A percentile compares a stretch with the other conserved stretches of the same genome.
Evolutionary conservation across 192 early-diverging fungal species (phyloP).

Genomic region (Rhizoclosmatium globosum): DNA sequence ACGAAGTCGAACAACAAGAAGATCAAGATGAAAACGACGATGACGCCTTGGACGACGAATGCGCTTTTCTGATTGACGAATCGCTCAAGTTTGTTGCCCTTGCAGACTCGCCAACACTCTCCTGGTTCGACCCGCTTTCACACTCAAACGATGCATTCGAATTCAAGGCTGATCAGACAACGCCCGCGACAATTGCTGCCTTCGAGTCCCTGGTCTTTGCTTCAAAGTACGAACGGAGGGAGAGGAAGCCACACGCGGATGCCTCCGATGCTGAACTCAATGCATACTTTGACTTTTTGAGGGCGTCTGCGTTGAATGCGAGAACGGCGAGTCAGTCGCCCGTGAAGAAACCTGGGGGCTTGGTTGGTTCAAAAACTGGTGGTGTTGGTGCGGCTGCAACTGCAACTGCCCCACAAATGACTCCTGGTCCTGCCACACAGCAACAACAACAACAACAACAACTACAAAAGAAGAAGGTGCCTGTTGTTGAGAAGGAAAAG

Average conservation of each 20-base stretch:
- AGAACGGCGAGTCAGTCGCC: background rate
- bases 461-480: background rate
- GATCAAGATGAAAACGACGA: constrained; percentile 67
- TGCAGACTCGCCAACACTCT: background rate
- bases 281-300: constrained; percentile 48
- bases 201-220: constrained; percentile 61
- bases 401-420: background rate
- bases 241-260: constrained; percentile 52
- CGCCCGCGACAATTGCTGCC: background rate
- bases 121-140: background rate
- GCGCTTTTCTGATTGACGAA: constrained; percentile 73
- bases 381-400: background rate
- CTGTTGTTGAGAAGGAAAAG: background rate
- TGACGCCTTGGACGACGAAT: constrained; percentile 69
- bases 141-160: constrained; percentile 6
- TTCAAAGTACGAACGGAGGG: constrained; percentile 71
- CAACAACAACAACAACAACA: background rate
- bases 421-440: constrained; percentile 1
- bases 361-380: background rate
- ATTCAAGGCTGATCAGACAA: background rate
- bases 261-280: constrained; percentile 62
- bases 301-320: constrained; percentile 28
- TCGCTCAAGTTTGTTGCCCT: constrained; percentile 54
- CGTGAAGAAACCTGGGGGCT: background rate
- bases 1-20: constrained; percentile 63